phyloP scores from a whole-genome alignment of 495 filamentous ascomycete genomes.

The Geopyxis carbonaria region DNA sequence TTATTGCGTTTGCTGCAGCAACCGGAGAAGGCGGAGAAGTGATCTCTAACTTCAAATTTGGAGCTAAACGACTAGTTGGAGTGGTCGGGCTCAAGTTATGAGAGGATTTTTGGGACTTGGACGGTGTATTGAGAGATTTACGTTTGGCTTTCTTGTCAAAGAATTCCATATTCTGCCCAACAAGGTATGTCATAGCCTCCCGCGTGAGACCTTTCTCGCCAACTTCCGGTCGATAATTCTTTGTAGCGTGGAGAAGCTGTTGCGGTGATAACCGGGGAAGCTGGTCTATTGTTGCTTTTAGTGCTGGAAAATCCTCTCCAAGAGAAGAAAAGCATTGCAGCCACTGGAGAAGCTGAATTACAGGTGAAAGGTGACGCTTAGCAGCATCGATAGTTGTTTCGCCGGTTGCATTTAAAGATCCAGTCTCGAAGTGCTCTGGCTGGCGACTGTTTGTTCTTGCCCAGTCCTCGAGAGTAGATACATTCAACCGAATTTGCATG shows the following conservation, averaged over 20 bases:
- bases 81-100: neutral
- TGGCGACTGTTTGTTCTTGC: conserved; percentile 80
- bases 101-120: neutral
- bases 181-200: conserved; percentile 68
- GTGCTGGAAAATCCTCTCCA: conserved; percentile 75
- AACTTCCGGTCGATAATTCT: conserved; percentile 85
- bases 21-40: conserved; percentile 15
- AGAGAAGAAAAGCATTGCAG: conserved; percentile 92
- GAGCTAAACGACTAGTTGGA: neutral
- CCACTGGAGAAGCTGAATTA: conserved; percentile 95
- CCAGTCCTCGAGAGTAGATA: conserved; percentile 92
- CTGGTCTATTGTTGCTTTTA: conserved; percentile 73
- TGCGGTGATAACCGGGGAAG: conserved; percentile 66
- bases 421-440: conserved; percentile 89
- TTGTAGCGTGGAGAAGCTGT: conserved; percentile 82
- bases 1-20: conserved; percentile 15
- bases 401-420: conserved; percentile 68
- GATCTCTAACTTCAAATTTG: conserved; percentile 4
- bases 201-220: conserved; percentile 84
- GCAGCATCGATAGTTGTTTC: conserved; percentile 72
- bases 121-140: conserved; percentile 10
- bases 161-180: conserved; percentile 47
- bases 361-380: conserved; percentile 65
- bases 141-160: conserved; percentile 17
- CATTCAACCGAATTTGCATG: conserved; percentile 99